These are phyloP conservation scores for Lachnum nothofagi DNA, from an alignment of 2,329 filamentous ascomycete species.

Conservation along the genomic window DNA sequence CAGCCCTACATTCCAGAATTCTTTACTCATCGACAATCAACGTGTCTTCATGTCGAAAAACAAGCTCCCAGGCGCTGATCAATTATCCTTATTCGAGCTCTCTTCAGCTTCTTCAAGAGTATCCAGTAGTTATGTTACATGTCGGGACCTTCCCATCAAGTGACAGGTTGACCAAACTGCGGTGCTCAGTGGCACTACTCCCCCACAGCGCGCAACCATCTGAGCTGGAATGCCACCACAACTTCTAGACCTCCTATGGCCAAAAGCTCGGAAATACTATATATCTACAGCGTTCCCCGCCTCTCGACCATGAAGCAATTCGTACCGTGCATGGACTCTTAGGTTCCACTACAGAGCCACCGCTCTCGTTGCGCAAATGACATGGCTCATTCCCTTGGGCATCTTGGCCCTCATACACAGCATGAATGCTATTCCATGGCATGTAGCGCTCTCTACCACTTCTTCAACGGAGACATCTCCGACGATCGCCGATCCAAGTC, in stretches of 20 bases:
- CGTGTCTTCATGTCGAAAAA: too few species aligned
- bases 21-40: too few species aligned
- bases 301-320: neutral
- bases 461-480: neutral
- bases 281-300: neutral
- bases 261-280: neutral
- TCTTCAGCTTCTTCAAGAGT: too few species aligned
- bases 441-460: neutral
- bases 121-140: neutral
- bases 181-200: too few species aligned
- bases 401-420: neutral
- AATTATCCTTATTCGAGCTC: too few species aligned
- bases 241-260: neutral
- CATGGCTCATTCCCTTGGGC: neutral
- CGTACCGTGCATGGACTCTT: neutral
- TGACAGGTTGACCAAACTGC: neutral
- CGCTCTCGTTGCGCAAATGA: neutral
- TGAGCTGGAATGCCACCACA: neutral
- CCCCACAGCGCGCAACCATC: neutral
- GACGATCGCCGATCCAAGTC: neutral
- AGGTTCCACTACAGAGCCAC: neutral
- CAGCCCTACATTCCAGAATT: too few species aligned
- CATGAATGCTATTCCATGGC: neutral
- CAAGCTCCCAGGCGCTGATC: neutral
- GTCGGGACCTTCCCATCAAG: neutral